Percentiles rank a stretch among this genome's conserved stretches.
These are phyloP conservation scores for Aspergillus neotritici DNA, from an alignment of 2,329 filamentous ascomycete genomes.

Conservation along the genomic window DNA sequence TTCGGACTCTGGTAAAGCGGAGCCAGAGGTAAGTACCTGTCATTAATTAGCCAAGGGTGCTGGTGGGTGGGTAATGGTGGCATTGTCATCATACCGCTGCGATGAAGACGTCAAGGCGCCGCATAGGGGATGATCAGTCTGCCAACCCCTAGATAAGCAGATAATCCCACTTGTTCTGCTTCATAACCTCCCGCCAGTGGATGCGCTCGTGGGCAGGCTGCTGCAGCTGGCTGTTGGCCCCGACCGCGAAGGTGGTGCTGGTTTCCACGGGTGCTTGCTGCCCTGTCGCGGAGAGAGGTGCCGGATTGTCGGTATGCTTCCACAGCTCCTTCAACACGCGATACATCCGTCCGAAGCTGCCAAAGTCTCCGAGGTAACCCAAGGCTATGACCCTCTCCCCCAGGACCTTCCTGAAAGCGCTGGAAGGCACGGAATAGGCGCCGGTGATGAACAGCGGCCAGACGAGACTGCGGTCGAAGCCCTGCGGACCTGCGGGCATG, in stretches of 20 bases:
- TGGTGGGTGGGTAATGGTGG: too few species aligned
- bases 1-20: too few species aligned
- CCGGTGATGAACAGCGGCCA: slow-evolving; percentile 91
- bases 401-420: slow-evolving; percentile 71
- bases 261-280: too few species aligned
- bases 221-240: neutral
- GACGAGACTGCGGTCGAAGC: slow-evolving; percentile 82
- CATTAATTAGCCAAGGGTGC: too few species aligned
- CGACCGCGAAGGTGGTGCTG: too few species aligned
- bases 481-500: slow-evolving; percentile 71
- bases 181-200: slow-evolving; percentile 93
- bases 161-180: slow-evolving; percentile 66
- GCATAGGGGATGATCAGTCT: too few species aligned
- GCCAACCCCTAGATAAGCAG: slow-evolving; percentile 2
- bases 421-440: slow-evolving; percentile 65
- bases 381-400: slow-evolving; percentile 66
- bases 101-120: too few species aligned
- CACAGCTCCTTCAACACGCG: slow-evolving; percentile 77
- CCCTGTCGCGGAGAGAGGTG: neutral
- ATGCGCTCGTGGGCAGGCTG: slow-evolving; percentile 31
- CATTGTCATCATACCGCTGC: too few species aligned
- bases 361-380: slow-evolving; percentile 69
- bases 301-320: slow-evolving; percentile 62
- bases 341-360: slow-evolving; percentile 77
- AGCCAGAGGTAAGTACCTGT: too few species aligned